These are phyloP conservation scores for Fraxinus paxiana DNA, from an alignment of 305 asterid species.

Conservation along the genomic window DNA sequence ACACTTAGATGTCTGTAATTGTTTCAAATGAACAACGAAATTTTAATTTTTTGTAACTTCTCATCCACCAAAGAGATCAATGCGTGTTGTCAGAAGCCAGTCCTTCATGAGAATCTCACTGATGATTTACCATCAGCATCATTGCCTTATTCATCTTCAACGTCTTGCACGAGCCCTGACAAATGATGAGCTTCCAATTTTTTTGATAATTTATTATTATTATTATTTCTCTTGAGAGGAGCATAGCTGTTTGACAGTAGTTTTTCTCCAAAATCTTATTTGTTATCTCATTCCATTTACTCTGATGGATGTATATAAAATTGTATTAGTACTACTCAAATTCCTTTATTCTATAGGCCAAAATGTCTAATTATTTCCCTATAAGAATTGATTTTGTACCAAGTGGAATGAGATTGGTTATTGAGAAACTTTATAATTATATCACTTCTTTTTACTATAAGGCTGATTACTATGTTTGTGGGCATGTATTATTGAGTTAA, in stretches of 20 bases:
- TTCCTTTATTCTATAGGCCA: background rate
- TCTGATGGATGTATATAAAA: background rate
- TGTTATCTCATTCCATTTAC: background rate
- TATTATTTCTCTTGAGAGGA: background rate
- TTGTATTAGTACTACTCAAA: background rate
- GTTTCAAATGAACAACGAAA: background rate
- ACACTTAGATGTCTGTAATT: background rate
- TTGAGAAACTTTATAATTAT: background rate
- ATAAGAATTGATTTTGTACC: background rate
- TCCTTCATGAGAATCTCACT: background rate
- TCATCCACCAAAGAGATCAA: background rate
- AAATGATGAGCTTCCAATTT: background rate
- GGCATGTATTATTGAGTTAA: background rate
- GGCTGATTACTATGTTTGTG: background rate
- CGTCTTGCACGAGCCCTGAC: background rate
- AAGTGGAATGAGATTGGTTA: background rate
- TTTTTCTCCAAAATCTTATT: background rate
- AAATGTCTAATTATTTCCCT: background rate
- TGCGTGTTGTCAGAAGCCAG: background rate
- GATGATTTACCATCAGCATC: background rate
- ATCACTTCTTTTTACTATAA: background rate
- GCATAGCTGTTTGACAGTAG: background rate
- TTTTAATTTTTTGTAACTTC: background rate
- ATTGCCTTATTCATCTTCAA: background rate
- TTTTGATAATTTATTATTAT: background rate